Base-by-base conservation (phyloP, 2,329 filamentous ascomycete genomes). In the Botrytis porri region DNA sequence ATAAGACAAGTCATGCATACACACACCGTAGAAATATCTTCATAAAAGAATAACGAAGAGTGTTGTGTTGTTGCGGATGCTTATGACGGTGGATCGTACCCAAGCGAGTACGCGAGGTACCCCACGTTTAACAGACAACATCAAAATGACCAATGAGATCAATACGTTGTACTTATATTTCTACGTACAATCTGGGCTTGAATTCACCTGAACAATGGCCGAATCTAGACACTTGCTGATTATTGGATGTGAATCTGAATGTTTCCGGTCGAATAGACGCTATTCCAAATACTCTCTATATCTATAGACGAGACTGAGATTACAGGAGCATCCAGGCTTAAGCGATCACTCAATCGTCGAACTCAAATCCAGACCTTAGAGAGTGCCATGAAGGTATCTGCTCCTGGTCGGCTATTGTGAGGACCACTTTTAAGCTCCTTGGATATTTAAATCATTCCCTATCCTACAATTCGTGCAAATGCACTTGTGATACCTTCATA, bases 401-500 rank as follows among this genome's bases (percentile, higher is more conserved):
- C 14, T 57, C n/a, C 7, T n/a, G n/a, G 3, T 29, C 51, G 51
- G n/a, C 51, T 54, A 48, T 48, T 48, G 20, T 48, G 20, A 48
- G 20, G 9, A 48, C 10, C 3, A 4, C 45, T 48, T 48, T 48
- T 48, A 48, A 32, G 37, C 16, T 48, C 45, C 45, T 8, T 35
- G 57, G 20, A 29, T 62, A 73, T 18, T 41, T 32, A 72, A 72
- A 5, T 43, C 35, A 25, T 32, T 59, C 9, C 39, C 10, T 22
- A 39, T n/a, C 65, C 29, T 45, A 57, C 20, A 39, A 37, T 29
- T 57, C 37, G 48, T 67, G 59, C 57, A 73, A 70, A 45, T 59
- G 45, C 71, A 54, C 32, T 45, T 59, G 14, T 43, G n/a, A 69
- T 72, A 37, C 48, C 41, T 72, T 62, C 48, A 65, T 62, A n/a